phyloP scores from a whole-genome alignment of 352 stramenopile species.

The Phytophthora pluvialis region DNA sequence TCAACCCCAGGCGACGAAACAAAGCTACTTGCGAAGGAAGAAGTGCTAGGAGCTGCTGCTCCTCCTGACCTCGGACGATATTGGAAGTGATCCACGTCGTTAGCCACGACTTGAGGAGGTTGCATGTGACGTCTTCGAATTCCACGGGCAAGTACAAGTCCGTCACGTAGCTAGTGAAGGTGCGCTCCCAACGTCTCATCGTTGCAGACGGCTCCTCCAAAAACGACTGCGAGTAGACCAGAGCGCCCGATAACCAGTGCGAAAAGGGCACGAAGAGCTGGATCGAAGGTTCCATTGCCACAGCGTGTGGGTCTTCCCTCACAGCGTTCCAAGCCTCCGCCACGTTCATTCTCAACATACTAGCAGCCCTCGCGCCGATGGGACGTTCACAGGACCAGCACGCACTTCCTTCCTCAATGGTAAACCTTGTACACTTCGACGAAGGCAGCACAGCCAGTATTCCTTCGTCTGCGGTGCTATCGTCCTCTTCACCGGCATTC shows the following conservation, averaged over 20 bases:
- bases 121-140: slow-evolving; percentile 40
- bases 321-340: slow-evolving; percentile 20
- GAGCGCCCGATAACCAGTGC: slow-evolving; percentile 35
- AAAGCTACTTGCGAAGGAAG: slow-evolving; percentile 61
- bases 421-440: slow-evolving; percentile 21
- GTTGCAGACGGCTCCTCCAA: slow-evolving; percentile 27
- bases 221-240: slow-evolving; percentile 48
- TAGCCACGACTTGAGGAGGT: slow-evolving; percentile 52
- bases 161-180: slow-evolving; percentile 47
- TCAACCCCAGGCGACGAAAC: slow-evolving; percentile 44
- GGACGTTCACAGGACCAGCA: slow-evolving; percentile 16
- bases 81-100: slow-evolving; percentile 53
- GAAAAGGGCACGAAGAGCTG: slow-evolving; percentile 44
- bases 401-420: slow-evolving; percentile 15
- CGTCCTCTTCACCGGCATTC: background rate
- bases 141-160: slow-evolving; percentile 69
- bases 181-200: slow-evolving; percentile 49
- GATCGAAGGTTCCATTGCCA: slow-evolving; percentile 7
- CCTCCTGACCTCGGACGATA: slow-evolving; percentile 30
- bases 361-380: slow-evolving; percentile 10
- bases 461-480: background rate
- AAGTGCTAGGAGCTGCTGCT: slow-evolving; percentile 34
- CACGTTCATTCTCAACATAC: slow-evolving; percentile 9
- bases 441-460: slow-evolving; percentile 21
- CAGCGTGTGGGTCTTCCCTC: background rate